Conservation (phyloP, 1,139 yeast species). For the Protomyces gravidus region DNA sequence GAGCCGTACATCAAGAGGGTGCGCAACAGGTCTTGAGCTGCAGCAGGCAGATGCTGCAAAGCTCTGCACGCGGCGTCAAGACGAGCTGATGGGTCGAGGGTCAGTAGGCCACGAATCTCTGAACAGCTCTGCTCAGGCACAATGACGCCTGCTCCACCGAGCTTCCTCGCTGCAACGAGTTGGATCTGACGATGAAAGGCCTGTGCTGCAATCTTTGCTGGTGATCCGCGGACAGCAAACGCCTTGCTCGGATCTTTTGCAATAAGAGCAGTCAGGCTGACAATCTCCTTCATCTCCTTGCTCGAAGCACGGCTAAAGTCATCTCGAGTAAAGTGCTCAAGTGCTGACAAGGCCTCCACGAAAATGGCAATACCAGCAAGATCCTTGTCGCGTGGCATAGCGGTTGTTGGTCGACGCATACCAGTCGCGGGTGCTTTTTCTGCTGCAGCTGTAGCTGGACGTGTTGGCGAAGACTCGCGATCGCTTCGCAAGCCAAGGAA, state of each 20-base stretch:
- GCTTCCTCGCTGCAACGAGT: constrained; percentile 8
- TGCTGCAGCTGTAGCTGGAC: background rate
- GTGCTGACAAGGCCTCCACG: background rate
- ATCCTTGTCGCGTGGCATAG: constrained; percentile 5
- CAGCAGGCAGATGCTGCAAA: constrained; percentile 1
- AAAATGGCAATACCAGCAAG: constrained; percentile 10
- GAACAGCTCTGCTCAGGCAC: constrained; percentile 3
- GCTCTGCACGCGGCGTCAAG: background rate
- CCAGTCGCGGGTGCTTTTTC: background rate
- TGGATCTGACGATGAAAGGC: constrained; percentile 17
- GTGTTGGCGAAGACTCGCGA: constrained; percentile 8
- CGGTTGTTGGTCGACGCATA: background rate
- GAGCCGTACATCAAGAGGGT: background rate
- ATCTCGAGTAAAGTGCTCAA: constrained; percentile 19
- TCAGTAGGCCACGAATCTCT: background rate
- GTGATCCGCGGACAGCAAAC: constrained; percentile 29
- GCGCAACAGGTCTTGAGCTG: background rate
- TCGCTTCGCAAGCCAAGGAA: constrained; percentile 12
- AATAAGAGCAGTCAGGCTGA: constrained; percentile 1
- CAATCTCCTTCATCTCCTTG: constrained; percentile 5
- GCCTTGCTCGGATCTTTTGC: constrained; percentile 25
- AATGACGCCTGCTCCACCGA: background rate
- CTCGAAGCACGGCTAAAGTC: constrained; percentile 4
- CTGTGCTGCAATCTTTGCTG: constrained; percentile 24
- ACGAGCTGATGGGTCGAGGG: background rate